Evolutionary conservation across 1,284 basidiomycete genomes (phyloP), one percentile per base, ranked within the genome.

Genomic region (Tilletia walkeri): DNA sequence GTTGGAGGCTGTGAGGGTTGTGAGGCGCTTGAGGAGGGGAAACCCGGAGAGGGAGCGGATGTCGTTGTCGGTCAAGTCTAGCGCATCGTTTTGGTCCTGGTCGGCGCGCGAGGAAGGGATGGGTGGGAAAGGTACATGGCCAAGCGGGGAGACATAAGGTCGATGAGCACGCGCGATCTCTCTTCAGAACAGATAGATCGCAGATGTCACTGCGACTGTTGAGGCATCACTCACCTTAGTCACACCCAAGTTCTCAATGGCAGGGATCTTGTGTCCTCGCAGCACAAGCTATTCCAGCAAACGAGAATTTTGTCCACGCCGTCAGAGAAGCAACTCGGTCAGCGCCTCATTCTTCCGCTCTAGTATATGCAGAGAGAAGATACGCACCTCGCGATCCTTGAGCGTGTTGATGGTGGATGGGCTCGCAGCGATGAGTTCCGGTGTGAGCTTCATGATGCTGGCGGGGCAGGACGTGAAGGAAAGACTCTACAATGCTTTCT

Each of bases 211-310:
- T 71, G 67, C 49, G 70, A 24, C 34, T 30, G 73, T 30, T 6
- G 24, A 54, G 10, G 36, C n/a, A 24, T 59, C 20, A 87, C 86
- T 84, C 86, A 89, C 94, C 89, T 88, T 93, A 85, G 92, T 96
- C 81, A 97, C 94, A 87, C 95, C 96, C 78, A 99, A 88, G 87
- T 99, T 99, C 90, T 99, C 96, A 83, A 99, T 99, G 67, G 92
- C 90, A 61, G 95, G 94, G 81, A 99, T 97, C 88, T 95, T 95
- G 85, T 93, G 92, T 24, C 78, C 78, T 50, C 77, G 72, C 0
- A 69, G 34, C 59, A 47, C 71, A 65, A 69, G 66, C 66, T 70
- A 68, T 39, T 38, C 36, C 3, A 12, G 14, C 56, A 2, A 34
- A 39, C 34, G 41, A 41, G 47, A 30, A 63, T 67, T 18, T 16